Base-by-base conservation (phyloP, 2,329 filamentous ascomycete species). In the Pestalotiopsis sp. region DNA sequence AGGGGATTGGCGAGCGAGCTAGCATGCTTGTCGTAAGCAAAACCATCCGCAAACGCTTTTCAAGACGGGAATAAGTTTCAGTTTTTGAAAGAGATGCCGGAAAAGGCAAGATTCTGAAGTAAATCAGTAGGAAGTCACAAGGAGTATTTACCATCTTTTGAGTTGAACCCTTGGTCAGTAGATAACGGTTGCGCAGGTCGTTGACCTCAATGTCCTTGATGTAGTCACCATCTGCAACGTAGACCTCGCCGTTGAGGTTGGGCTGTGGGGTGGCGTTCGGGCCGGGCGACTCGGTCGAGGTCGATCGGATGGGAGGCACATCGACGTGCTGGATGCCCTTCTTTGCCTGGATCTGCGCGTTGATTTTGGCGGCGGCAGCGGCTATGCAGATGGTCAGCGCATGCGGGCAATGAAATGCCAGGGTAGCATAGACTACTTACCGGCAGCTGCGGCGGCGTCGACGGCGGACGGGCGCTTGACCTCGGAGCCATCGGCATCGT, bases 191-290 rank as follows among this genome's bases (percentile, higher is more conserved):
- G 73, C 95, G 92, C 77, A 98, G 84, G 82, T 98, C 95, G 82
- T 99, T 99, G 85, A 99, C 94, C 85, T 98, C 96, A 78, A 99
- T 97, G 78, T 99, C 96, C 82, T 97, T 96, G 83, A 99, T 98
- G 80, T 93, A 98, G 82, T 99, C 96, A 76, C 96, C 96, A 79
- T 98, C 96, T 71, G 95, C 92, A 75, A 97, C 92, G 79, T 98
- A 98, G 80, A 97, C 92, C 77, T 97, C 94, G 76, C 92, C 90
- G 76, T 95, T 94, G 80, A 97, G 87, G 70, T 89, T 89, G 39
- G 80, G 76, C 23, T 80, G 75, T 11, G 72, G 73, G 69, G 75
- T 76, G 27, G 79, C 73, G 58, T 77, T 72, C 3, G 80, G 75
- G 59, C 82, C 83, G n/a, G 83, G 79, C 59, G 82, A 76, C 31